These are phyloP conservation scores for Psilocybe sp. DNA, from an alignment of 768 basidiomycete genomes.

Conservation along the genomic window DNA sequence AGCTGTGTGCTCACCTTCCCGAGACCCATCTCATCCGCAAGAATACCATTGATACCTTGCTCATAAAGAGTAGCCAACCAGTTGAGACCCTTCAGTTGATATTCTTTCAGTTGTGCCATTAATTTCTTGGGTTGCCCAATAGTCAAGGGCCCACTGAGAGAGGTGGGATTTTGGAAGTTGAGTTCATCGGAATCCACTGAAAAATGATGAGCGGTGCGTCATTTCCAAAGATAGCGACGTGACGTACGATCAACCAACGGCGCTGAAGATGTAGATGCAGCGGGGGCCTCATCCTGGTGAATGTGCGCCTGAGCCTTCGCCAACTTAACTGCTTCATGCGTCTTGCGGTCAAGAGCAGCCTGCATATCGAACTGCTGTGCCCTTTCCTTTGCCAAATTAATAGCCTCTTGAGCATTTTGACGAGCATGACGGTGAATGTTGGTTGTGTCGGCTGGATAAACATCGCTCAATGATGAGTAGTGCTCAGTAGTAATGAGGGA, in stretches of 20 bases:
- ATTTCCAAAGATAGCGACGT: conserved; percentile 15
- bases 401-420: conserved; percentile 87
- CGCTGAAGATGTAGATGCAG: conserved; percentile 25
- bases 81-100: conserved; percentile 95
- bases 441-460: conserved; percentile 71
- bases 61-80: conserved; percentile 98
- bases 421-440: conserved; percentile 85
- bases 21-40: conserved; percentile 98
- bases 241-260: conserved; percentile 72
- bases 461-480: conserved; percentile 1
- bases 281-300: conserved; percentile 37
- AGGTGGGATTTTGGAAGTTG: conserved; percentile 98
- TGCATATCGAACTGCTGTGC: conserved; percentile 86
- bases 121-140: conserved; percentile 94
- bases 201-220: neutral
- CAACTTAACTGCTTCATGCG: conserved; percentile 70
- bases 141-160: conserved; percentile 77
- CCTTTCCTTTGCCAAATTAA: conserved; percentile 71
- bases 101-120: conserved; percentile 96
- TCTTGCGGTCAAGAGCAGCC: conserved; percentile 77
- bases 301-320: conserved; percentile 54
- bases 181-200: conserved; percentile 94
- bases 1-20: conserved; percentile 56
- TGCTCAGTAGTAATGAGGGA: conserved; percentile 1
- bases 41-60: conserved; percentile 98